Evolutionary conservation across 805 yeast genomes (phyloP).

Genomic region (Yamadazyma paraphyllophila): DNA sequence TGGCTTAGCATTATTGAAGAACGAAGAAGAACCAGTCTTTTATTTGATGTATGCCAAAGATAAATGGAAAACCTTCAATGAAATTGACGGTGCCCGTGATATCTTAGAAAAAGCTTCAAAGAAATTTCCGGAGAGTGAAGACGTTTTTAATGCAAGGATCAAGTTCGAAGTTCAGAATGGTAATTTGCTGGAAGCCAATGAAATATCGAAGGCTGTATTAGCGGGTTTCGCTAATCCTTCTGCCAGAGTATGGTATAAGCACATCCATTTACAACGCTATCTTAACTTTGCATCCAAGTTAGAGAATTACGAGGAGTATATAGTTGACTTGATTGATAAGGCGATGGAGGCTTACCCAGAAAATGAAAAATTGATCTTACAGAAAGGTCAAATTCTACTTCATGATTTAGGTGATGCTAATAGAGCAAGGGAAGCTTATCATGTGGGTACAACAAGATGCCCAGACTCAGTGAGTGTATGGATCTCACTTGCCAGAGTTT

Average conservation of each 20-base stretch:
- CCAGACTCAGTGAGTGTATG: conserved; percentile 51
- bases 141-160: conserved; percentile 69
- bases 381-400: conserved; percentile 56
- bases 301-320: conserved; percentile 3
- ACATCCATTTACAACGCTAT: conserved; percentile 27
- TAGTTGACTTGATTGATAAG: conserved; percentile 30
- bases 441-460: conserved; percentile 48
- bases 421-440: conserved; percentile 42
- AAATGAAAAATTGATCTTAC: conserved; percentile 55
- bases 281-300: conserved; percentile 6
- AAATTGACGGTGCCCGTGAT: conserved; percentile 50
- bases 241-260: conserved; percentile 61
- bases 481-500: conserved; percentile 49
- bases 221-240: conserved; percentile 19
- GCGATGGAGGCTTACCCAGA: conserved; percentile 52
- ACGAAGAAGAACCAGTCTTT: conserved; percentile 51
- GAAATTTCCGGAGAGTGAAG: conserved; percentile 45
- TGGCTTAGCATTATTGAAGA: conserved; percentile 49
- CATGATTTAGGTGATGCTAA: conserved; percentile 19
- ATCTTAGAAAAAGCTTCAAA: conserved; percentile 51
- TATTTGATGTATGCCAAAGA: conserved; percentile 74
- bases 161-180: conserved; percentile 54
- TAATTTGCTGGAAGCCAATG: conserved; percentile 40
- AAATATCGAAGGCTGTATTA: conserved; percentile 23
- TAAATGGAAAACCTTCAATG: conserved; percentile 49